Base-by-base conservation (phyloP, 352 stramenopile genomes). In the Pythium scleroteichum region DNA sequence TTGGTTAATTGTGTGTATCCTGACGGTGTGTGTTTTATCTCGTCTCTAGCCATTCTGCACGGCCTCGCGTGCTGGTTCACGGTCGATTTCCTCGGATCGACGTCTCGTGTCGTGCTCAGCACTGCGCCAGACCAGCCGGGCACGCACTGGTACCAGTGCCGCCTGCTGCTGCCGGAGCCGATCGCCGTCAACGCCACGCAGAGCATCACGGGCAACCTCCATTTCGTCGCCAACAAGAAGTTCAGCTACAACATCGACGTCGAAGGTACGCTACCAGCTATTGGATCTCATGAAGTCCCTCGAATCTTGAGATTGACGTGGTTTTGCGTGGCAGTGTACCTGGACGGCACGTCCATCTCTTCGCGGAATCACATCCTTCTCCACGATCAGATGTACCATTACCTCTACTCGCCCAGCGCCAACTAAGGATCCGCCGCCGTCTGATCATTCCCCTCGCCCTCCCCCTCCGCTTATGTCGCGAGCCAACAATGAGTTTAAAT, bases 61-160 rank as follows among this genome's bases (percentile, higher is more conserved):
- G 98, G 97, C 5, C 87, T 99, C 47, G 97, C 95, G 20, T 98
- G 96, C 64, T 99, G 98, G 98, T 99, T 99, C 75, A 98, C 95
- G 4, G 90, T 98, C 24, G 95, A 99, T 69, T 99, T 99, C 64
- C 78, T 88, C 39, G 97, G 96, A 3, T 92, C 79, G 16, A 78
- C 81, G 24, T 68, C 85, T 9, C 73, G 76, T 6, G 78, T 98
- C 8, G 79, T 93, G 46, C 79, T 98, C 14, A 96, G 78, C 61
- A 98, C 93, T 13, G 83, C 74, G 16, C 84, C 82, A 2, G 77
- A 90, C 14, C 77, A 85, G 19, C 68, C 73, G 17, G 84, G 83
- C 33, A 94, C 86, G 32, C 84, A 94, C 62, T 95, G 85, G 86
- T 98, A 98, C 66, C 95, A 99, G 71, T 98, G 94, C 58, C 82